Conservation (phyloP, 2,329 filamentous ascomycete genomes). For the Biscogniauxia marginata region DNA sequence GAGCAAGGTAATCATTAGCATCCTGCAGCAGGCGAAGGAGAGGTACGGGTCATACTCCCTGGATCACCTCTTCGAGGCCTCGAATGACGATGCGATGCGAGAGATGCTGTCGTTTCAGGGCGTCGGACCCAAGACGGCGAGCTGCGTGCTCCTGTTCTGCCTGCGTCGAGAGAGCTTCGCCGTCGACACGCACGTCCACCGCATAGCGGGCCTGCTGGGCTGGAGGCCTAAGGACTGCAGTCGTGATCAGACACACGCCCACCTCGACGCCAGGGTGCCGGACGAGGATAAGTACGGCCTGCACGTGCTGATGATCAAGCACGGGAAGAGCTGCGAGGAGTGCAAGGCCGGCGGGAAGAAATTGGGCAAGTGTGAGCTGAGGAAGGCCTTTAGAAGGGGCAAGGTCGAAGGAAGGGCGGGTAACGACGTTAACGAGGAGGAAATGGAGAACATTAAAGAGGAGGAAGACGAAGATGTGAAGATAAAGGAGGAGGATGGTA, state of each 20-base stretch:
- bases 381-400: slow-evolving; percentile 37
- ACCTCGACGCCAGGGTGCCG: slow-evolving; percentile 48
- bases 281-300: slow-evolving; percentile 49
- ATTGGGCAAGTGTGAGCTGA: slow-evolving; percentile 39
- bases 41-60: slow-evolving; percentile 44
- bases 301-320: slow-evolving; percentile 48
- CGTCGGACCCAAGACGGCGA: slow-evolving; percentile 55
- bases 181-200: slow-evolving; percentile 53
- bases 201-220: slow-evolving; percentile 47
- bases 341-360: slow-evolving; percentile 45
- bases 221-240: slow-evolving; percentile 44
- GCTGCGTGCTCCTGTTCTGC: slow-evolving; percentile 53
- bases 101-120: slow-evolving; percentile 50
- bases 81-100: slow-evolving; percentile 47
- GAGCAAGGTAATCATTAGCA: slow-evolving; percentile 67
- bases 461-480: slow-evolving; percentile 6
- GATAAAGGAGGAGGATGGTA: slow-evolving; percentile 3
- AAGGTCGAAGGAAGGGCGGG: slow-evolving; percentile 21
- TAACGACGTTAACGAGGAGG: slow-evolving; percentile 8
- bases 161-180: slow-evolving; percentile 47
- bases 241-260: slow-evolving; percentile 48
- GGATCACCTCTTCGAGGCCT: slow-evolving; percentile 45
- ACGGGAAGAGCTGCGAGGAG: slow-evolving; percentile 45
- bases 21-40: slow-evolving; percentile 62
- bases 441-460: slow-evolving; percentile 9